Evolutionary conservation across 1,139 yeast genomes (phyloP), one percentile per base, ranked within the genome.

Genomic region (Waltiozyma solani): DNA sequence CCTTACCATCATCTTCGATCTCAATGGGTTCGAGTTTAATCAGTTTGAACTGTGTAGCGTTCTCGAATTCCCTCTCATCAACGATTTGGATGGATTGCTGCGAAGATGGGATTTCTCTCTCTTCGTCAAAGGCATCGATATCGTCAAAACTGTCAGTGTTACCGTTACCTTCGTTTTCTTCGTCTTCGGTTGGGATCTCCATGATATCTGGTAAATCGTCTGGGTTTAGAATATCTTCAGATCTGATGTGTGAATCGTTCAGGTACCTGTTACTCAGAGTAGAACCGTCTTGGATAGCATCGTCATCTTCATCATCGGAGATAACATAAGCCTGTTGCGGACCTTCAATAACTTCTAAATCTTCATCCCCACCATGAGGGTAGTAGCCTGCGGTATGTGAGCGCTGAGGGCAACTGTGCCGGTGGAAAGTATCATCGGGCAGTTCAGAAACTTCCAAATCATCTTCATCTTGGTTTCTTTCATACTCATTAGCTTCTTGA

Each of bases 111-210:
- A 44, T 42, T 30, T 46, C 53, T 37, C 48, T 40, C 36, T 49
- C 52, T 25, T 42, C 50, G 29, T 43, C 50, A 31, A 50, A 45
- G 2, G 37, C 36, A 15, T 47, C 50, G 21, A 43, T 50, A 10
- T 27, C 31, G 15, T 17, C 29, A n/a, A 26, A 26, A 9, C 29
- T 26, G 29, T n/a, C 15, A 3, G 29, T 12, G 17, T 26, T 26
- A 5, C 29, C 17, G 6, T 6, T 7, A 17, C 3, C n/a, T 17
- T 25, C 25, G 11, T 27, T 10, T 13, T 21, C 35, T 10, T 36
- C 32, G n/a, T 26, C 38, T 21, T 34, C 40, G 25, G 31, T 35
- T 22, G 17, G 13, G 10, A 38, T 31, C 12, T 34, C 32, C 9
- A 38, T 24, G 6, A 26, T 25, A 14, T 31, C 34, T 9, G 32